Evolutionary conservation across 139 green algal genomes (phyloP), one percentile per base, ranked within the genome.

Genomic region (Chlorella sp.): DNA sequence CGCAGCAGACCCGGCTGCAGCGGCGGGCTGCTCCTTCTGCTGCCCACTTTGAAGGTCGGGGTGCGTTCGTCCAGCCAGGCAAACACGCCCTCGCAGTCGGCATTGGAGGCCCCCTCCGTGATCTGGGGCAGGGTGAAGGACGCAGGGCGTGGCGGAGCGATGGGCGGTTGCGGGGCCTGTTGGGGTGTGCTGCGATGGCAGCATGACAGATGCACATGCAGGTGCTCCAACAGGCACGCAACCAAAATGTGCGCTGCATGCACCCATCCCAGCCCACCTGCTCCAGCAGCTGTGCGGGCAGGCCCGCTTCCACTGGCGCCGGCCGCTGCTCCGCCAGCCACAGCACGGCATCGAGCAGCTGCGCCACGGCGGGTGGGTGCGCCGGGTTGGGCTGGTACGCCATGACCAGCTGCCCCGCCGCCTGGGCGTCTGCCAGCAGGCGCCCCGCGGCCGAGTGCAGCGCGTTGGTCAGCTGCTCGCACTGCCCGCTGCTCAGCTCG

Each of bases 81-180:
- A 82, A 92, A 88, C 38, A 89, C 84, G 36, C 39, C 83, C 47
- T 85, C 84, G 65, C 83, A 87, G 20, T 91, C 81, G 3, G 30
- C 79, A 3, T 83, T 78, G 20, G 83, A 82, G 13, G 65, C 39
- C 0, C 51, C 38, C 67, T 93, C 90, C 25, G 88, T 74, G 17
- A 82, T 39, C 76, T 82, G 76, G 25, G 15, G 70, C 11, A 11
- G 69, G 26, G 3, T 20, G 51, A 60, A 21, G 51, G 2, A 21
- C 12, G 51, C 51, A 60, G 3, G 51, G 51, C 51, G 13, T 51
- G 44, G 44, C n/a, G n/a, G n/a, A n/a, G n/a, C n/a, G n/a, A n/a
- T n/a, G n/a, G n/a, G n/a, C n/a, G n/a, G n/a, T n/a, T n/a, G n/a
- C n/a, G n/a, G n/a, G n/a, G n/a, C n/a, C n/a, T n/a, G n/a, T n/a